A percentile compares a stretch with the other conserved stretches of the same genome.
Conservation (phyloP, 306 rosid species). For the Amphicarpaea edgeworthii region DNA sequence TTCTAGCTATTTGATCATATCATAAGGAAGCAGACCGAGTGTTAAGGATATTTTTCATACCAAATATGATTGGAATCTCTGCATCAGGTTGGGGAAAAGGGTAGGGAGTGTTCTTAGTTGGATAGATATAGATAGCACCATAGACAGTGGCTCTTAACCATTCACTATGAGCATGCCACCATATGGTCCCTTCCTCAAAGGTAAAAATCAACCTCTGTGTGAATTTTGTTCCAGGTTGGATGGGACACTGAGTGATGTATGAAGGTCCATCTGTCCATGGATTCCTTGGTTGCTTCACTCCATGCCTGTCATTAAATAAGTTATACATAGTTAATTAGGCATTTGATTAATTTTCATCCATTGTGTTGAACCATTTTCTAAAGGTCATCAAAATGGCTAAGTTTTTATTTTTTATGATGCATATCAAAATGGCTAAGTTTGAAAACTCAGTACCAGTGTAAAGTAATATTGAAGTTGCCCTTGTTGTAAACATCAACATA, state of each 20-base stretch:
- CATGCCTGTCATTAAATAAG: conserved; percentile 51
- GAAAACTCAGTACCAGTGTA: conserved; percentile 57
- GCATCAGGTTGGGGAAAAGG: conserved; percentile 56
- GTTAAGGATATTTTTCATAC: conserved; percentile 32
- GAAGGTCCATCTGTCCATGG: conserved; percentile 65
- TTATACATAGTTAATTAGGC: not conserved
- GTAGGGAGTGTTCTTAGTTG: conserved; percentile 39
- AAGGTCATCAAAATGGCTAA: not conserved
- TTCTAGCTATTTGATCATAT: not conserved
- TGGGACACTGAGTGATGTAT: conserved; percentile 64
- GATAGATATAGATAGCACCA: conserved; percentile 59
- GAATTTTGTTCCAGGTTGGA: conserved; percentile 52
- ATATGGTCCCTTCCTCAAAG: conserved; percentile 57
- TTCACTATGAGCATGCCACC: conserved; percentile 73
- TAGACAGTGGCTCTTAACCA: conserved; percentile 63
- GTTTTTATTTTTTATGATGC: too few species aligned
- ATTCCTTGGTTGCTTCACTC: conserved; percentile 55
- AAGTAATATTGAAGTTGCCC: conserved; percentile 51
- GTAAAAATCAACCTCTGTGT: conserved; percentile 56
- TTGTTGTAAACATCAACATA: conserved; percentile 50
- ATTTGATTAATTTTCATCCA: not conserved
- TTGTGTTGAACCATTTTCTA: conserved; percentile 8
- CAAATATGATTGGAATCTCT: conserved; percentile 56
- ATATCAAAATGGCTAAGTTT: not conserved
- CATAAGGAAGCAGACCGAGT: not conserved